Conservation (phyloP, 2,329 filamentous ascomycete genomes). For the Penicillium rolfsii region DNA sequence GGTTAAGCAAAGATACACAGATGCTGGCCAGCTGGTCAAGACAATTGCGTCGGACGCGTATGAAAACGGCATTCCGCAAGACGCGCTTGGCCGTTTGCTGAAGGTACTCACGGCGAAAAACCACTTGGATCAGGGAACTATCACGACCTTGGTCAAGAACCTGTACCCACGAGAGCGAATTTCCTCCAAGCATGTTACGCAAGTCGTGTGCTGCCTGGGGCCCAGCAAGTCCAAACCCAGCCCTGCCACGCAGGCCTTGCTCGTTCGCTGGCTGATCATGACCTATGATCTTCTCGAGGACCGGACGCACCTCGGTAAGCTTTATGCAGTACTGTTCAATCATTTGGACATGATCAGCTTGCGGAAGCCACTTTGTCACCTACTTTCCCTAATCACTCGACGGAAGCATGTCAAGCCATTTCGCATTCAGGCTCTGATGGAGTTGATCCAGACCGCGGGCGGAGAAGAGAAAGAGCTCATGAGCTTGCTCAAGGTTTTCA, state of each 20-base stretch:
- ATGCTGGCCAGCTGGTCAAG: constrained; percentile 67
- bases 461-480: constrained; percentile 75
- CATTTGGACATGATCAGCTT: constrained; percentile 79
- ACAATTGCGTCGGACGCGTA: constrained; percentile 66
- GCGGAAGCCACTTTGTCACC: constrained; percentile 70
- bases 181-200: constrained; percentile 63
- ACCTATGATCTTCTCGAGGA: constrained; percentile 72
- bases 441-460: constrained; percentile 51
- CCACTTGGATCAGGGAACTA: constrained; percentile 74
- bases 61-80: constrained; percentile 66
- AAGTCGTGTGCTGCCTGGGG: constrained; percentile 72
- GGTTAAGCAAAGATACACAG: constrained; percentile 66
- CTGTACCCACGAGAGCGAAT: constrained; percentile 73
- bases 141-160: constrained; percentile 69
- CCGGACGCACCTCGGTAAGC: constrained; percentile 64
- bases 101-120: constrained; percentile 68
- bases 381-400: constrained; percentile 77
- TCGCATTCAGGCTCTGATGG: constrained; percentile 72
- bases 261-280: constrained; percentile 79
- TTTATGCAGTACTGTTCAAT: constrained; percentile 79
- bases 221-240: constrained; percentile 76
- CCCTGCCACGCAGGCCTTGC: constrained; percentile 67
- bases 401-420: constrained; percentile 83
- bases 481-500: constrained; percentile 78
- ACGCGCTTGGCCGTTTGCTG: constrained; percentile 65